Conservation (phyloP, 176 grass and related monocot species). For the Aechmea fasciata region DNA sequence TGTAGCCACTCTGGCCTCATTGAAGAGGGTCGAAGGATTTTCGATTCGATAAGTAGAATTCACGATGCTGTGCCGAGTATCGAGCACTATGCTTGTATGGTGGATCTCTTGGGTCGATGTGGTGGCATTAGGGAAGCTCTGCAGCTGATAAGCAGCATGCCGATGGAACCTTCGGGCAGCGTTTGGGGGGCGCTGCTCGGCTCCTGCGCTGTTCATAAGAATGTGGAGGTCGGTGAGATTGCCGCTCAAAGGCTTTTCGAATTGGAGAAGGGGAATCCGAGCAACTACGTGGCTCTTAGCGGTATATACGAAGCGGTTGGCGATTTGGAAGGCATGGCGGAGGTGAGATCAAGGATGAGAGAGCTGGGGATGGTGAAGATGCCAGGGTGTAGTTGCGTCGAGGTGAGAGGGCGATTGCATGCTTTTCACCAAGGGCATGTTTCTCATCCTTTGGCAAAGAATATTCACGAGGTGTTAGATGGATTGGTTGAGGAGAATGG, state of each 20-base stretch:
- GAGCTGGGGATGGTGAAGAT: constrained; percentile 53
- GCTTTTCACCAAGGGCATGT: constrained; percentile 48
- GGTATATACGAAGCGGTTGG: constrained; percentile 44
- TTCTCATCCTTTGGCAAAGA: constrained; percentile 15
- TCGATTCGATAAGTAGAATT: constrained; percentile 31
- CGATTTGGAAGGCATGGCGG: constrained; percentile 22
- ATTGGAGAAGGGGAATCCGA: constrained; percentile 40
- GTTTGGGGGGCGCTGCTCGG: constrained; percentile 52
- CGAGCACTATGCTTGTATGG: constrained; percentile 64
- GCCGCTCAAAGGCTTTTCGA: constrained; percentile 47
- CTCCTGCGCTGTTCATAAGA: constrained; percentile 36
- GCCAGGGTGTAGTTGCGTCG: constrained; percentile 46
- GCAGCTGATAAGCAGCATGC: constrained; percentile 31
- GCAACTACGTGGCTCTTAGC: constrained; percentile 50
- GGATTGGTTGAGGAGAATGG: constrained; percentile 24
- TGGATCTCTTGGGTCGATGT: constrained; percentile 47
- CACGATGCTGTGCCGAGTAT: constrained; percentile 21
- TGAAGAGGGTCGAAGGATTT: constrained; percentile 28
- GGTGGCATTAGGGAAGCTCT: constrained; percentile 42
- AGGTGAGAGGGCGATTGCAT: constrained; percentile 36
- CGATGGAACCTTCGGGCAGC: constrained; percentile 28
- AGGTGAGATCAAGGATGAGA: constrained; percentile 52
- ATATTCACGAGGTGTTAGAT: constrained; percentile 33
- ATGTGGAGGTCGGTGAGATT: constrained; percentile 50
- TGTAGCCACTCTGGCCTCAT: constrained; percentile 49